A percentile compares a stretch with the other conserved stretches of the same genome.
phyloP scores from a whole-genome alignment of 2,329 filamentous ascomycete genomes.

The Trichoderma pleuroti region DNA sequence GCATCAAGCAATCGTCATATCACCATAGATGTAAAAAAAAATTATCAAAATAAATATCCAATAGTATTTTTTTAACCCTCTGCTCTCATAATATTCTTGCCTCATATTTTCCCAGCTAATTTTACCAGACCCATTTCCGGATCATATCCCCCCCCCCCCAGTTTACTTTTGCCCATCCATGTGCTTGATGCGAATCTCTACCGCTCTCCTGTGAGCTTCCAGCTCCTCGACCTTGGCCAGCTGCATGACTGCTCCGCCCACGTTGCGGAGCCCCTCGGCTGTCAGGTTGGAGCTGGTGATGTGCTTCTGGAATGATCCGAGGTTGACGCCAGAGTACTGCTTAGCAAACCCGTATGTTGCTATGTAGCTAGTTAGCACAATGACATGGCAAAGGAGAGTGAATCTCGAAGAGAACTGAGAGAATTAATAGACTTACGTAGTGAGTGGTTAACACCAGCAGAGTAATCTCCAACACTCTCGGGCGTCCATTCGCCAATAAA shows the following conservation, averaged over 20 bases:
- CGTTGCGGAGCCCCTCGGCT: slow-evolving; percentile 76
- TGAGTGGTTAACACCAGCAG: slow-evolving; percentile 95
- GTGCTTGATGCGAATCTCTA: slow-evolving; percentile 71
- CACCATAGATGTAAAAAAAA: background rate
- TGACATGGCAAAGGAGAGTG: background rate
- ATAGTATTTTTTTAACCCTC: background rate
- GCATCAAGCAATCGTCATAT: slow-evolving; percentile 11
- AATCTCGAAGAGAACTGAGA: background rate
- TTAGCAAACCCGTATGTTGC: slow-evolving; percentile 97
- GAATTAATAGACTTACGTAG: slow-evolving; percentile 65
- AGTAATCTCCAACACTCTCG: slow-evolving; percentile 97
- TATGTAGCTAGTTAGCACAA: slow-evolving; percentile 36
- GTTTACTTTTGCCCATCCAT: slow-evolving; percentile 36
- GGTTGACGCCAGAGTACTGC: slow-evolving; percentile 96
- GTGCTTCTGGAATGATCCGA: slow-evolving; percentile 95
- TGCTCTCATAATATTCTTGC: background rate
- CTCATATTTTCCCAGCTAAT: background rate
- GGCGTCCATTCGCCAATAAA: slow-evolving; percentile 97
- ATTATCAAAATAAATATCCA: background rate
- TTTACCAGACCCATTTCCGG: slow-evolving; percentile 1
- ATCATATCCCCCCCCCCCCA: background rate
- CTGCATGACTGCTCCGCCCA: slow-evolving; percentile 89
- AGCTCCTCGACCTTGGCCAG: slow-evolving; percentile 91
- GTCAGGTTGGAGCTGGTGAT: slow-evolving; percentile 94
- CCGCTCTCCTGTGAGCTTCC: slow-evolving; percentile 86